A percentile compares a stretch with the other conserved stretches of the same genome.
Conservation (phyloP, 2,329 filamentous ascomycete genomes). For the Podosphaera fusca region DNA sequence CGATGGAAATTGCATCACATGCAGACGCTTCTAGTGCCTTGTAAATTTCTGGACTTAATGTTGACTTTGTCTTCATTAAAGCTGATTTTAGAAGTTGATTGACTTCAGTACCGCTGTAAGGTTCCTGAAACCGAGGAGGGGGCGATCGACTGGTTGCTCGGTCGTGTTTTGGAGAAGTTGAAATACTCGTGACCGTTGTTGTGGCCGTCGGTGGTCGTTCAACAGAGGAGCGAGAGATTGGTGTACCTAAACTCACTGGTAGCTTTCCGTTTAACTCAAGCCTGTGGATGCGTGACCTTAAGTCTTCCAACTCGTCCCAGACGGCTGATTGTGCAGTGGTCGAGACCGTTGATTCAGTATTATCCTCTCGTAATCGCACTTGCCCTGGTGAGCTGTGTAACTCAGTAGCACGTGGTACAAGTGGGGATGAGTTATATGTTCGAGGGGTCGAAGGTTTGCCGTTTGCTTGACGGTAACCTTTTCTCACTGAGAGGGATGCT, state of each 20-base stretch:
- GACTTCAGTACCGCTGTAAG: constrained; percentile 25
- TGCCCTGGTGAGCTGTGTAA: constrained; percentile 20
- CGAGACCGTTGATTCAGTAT: constrained; percentile 59
- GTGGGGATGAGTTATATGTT: constrained; percentile 30
- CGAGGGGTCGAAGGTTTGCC: constrained; percentile 15
- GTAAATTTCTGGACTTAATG: constrained; percentile 50
- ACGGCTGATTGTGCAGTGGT: constrained; percentile 79
- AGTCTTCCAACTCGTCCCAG: constrained; percentile 90
- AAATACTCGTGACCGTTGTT: constrained; percentile 75
- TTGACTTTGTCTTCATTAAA: constrained; percentile 50
- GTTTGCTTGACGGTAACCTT: constrained; percentile 15
- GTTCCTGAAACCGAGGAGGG: constrained; percentile 16
- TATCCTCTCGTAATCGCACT: constrained; percentile 34
- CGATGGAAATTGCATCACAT: constrained; percentile 56
- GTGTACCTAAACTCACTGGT: constrained; percentile 59
- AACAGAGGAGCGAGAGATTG: constrained; percentile 35
- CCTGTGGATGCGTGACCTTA: constrained; percentile 80
- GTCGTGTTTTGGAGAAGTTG: constrained; percentile 61
- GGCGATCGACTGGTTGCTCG: constrained; percentile 26
- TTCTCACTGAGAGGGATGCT: constrained; percentile 7
- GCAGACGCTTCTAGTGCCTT: constrained; percentile 60
- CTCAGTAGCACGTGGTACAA: constrained; percentile 26
- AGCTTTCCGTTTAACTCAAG: constrained; percentile 78
- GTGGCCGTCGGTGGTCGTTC: constrained; percentile 79
- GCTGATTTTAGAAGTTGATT: constrained; percentile 66